A percentile compares a stretch with the other conserved stretches of the same genome.
These are phyloP conservation scores for Blastobotrys ciferrii DNA, from an alignment of 1,139 yeast species.

Conservation along the genomic window DNA sequence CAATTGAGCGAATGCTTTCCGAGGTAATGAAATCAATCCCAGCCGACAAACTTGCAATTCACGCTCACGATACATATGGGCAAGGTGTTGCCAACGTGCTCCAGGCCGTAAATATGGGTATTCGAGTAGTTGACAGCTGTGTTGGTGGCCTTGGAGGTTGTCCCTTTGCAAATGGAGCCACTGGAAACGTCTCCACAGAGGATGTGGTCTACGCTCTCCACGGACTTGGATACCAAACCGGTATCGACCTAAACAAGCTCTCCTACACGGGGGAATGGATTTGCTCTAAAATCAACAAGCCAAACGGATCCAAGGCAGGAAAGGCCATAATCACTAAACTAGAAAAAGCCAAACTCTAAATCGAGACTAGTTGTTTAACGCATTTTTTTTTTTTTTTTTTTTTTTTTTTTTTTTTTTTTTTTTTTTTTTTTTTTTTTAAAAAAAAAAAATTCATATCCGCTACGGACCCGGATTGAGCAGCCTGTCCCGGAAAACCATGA, in stretches of 20 bases:
- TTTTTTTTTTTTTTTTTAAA: too few relatives aligned
- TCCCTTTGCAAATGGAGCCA: slow-evolving; percentile 40
- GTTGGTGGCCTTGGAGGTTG: slow-evolving; percentile 42
- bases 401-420: too few relatives aligned
- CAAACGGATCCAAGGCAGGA: slow-evolving; percentile 37
- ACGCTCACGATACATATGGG: slow-evolving; percentile 41
- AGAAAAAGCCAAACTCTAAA: slow-evolving; percentile 9
- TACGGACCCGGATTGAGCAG: too few relatives aligned
- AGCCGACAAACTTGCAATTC: slow-evolving; percentile 35
- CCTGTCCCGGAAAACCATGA: too few relatives aligned
- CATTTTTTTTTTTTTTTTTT: too few relatives aligned
- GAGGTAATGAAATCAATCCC: slow-evolving; percentile 31
- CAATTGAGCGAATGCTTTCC: slow-evolving; percentile 30
- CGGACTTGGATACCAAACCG: slow-evolving; percentile 37
- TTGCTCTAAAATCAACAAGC: slow-evolving; percentile 27
- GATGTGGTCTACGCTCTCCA: slow-evolving; percentile 39
- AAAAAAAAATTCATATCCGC: too few relatives aligned
- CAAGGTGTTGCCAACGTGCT: slow-evolving; percentile 39
- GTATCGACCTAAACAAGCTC: slow-evolving; percentile 33
- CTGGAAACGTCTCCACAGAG: slow-evolving; percentile 40
- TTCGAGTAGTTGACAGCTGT: slow-evolving; percentile 36
- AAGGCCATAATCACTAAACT: slow-evolving; percentile 27
- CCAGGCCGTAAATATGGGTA: slow-evolving; percentile 36
- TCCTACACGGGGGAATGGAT: slow-evolving; percentile 37
- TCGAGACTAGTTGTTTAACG: too few relatives aligned